Conservation (phyloP, 257 asterid genomes). For the Lithospermum erythrorhizon region DNA sequence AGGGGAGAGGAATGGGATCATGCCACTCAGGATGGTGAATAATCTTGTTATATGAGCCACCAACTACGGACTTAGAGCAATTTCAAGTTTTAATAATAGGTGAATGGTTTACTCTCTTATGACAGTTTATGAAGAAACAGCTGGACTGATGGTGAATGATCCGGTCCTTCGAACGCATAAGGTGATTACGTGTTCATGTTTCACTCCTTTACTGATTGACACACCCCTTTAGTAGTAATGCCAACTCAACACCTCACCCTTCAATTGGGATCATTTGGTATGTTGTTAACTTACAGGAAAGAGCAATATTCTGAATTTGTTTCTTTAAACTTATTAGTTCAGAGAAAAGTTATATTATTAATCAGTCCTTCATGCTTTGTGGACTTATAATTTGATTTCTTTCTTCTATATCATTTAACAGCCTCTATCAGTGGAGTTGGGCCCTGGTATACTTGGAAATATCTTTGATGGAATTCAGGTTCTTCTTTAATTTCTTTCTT, state of each 20-base stretch:
- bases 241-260: not conserved
- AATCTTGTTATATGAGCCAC: not conserved
- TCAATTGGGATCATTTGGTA: not conserved
- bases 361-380: too few relatives aligned
- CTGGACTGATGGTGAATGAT: slow-evolving; percentile 90
- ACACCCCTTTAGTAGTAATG: not conserved
- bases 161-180: slow-evolving; percentile 95
- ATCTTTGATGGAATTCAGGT: slow-evolving; percentile 99
- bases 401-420: slow-evolving; percentile 26
- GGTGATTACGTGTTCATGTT: slow-evolving; percentile 26
- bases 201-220: not conserved
- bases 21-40: not conserved
- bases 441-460: slow-evolving; percentile 95
- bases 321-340: not conserved
- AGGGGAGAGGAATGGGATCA: not conserved
- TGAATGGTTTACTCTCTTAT: slow-evolving; percentile 10
- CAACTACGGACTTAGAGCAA: not conserved
- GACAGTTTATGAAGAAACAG: slow-evolving; percentile 97
- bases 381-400: not conserved
- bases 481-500: not conserved
- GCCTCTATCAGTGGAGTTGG: slow-evolving; percentile 95
- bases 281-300: not conserved
- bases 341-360: not conserved
- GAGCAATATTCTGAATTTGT: not conserved
- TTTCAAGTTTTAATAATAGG: slow-evolving; percentile 6